These are phyloP conservation scores for Orobanche coerulescens DNA, from an alignment of 257 asterid species.

Conservation along the genomic window DNA sequence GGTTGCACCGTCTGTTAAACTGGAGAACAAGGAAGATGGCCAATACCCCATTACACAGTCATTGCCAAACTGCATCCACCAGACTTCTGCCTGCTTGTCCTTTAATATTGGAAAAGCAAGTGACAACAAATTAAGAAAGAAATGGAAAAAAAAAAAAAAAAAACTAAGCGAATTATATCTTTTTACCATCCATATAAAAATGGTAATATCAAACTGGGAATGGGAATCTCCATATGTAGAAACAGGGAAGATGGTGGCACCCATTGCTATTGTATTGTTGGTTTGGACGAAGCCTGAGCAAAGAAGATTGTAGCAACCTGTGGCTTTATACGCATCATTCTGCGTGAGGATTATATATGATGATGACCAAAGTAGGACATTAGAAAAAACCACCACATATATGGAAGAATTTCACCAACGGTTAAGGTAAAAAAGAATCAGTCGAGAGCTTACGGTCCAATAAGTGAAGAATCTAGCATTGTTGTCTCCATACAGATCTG, in stretches of 20 bases:
- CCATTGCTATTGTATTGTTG: conserved; percentile 76
- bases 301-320: conserved; percentile 83
- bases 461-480: conserved; percentile 63
- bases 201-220: conserved; percentile 72
- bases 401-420: too few relatives aligned
- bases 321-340: conserved; percentile 92
- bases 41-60: conserved; percentile 75
- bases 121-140: too few relatives aligned
- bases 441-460: conserved; percentile 64
- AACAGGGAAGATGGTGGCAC: conserved; percentile 87
- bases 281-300: conserved; percentile 88
- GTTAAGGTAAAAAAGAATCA: too few relatives aligned
- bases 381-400: too few relatives aligned
- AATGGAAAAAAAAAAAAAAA: too few relatives aligned
- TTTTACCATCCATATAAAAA: conserved; percentile 83
- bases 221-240: conserved; percentile 47
- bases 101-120: too few relatives aligned
- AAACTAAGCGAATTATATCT: conserved; percentile 4
- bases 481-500: conserved; percentile 65
- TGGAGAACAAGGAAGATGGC: conserved; percentile 89
- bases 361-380: too few relatives aligned
- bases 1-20: conserved; percentile 64
- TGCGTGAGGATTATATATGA: too few relatives aligned
- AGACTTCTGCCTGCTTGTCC: conserved; percentile 81
- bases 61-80: conserved; percentile 91